Evolutionary conservation across 805 yeast species (phyloP).

Genomic region (Sugiyamaella marilandica): DNA sequence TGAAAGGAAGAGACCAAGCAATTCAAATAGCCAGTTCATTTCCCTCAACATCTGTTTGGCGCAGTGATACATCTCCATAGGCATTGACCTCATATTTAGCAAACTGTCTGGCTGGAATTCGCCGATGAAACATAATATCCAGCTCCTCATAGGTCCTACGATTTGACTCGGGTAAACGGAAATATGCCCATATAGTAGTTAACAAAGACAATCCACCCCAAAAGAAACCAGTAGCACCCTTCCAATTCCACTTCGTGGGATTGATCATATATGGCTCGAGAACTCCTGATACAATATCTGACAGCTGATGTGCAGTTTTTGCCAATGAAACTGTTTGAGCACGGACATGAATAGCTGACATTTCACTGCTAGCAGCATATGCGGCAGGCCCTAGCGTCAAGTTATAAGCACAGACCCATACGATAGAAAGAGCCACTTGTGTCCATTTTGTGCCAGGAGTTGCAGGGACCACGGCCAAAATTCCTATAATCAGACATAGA

Average conservation of each 20-base stretch:
- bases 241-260: slow-evolving; percentile 16
- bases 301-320: slow-evolving; percentile 2
- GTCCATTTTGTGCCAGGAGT: slow-evolving; percentile 6
- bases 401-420: slow-evolving; percentile 31
- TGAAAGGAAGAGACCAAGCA: no score
- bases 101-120: slow-evolving; percentile 64
- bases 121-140: slow-evolving; percentile 41
- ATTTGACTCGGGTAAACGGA: slow-evolving; percentile 18
- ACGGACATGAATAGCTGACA: slow-evolving; percentile 39
- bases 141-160: slow-evolving; percentile 36
- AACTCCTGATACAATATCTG: slow-evolving; percentile 5
- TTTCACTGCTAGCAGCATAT: slow-evolving; percentile 38
- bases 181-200: slow-evolving; percentile 41
- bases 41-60: neutral
- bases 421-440: slow-evolving; percentile 5
- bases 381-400: slow-evolving; percentile 38
- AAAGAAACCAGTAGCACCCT: slow-evolving; percentile 13
- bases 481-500: slow-evolving; percentile 12
- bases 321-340: slow-evolving; percentile 33
- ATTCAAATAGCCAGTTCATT: neutral
- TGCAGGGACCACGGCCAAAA: slow-evolving; percentile 3
- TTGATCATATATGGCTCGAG: slow-evolving; percentile 14
- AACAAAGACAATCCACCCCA: slow-evolving; percentile 30
- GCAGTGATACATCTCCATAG: neutral
- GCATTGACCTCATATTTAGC: neutral